Percentiles rank a stretch among this genome's conserved stretches.
Conservation (phyloP, 2,329 filamentous ascomycete species). For the Scedosporium boydii region DNA sequence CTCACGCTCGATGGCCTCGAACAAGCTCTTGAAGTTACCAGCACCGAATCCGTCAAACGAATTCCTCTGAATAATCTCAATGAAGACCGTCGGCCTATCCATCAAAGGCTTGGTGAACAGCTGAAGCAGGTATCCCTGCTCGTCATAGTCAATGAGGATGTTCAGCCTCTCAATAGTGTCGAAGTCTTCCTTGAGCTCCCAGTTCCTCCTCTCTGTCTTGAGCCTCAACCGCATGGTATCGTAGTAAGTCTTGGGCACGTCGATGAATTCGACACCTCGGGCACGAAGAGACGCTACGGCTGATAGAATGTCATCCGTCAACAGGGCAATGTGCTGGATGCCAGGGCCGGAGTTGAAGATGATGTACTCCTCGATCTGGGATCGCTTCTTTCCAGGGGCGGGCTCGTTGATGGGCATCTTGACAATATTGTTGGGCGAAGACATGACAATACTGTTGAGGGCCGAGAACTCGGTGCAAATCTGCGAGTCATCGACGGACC, state of each 20-base stretch:
- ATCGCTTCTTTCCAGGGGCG: slow-evolving; percentile 78
- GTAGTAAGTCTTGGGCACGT: slow-evolving; percentile 82
- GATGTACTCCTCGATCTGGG: slow-evolving; percentile 90
- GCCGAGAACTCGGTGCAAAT: slow-evolving; percentile 91
- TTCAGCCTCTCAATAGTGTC: slow-evolving; percentile 67
- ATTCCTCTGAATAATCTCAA: slow-evolving; percentile 91
- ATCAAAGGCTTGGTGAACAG: slow-evolving; percentile 81
- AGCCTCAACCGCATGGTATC: slow-evolving; percentile 64
- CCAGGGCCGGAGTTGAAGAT: slow-evolving; percentile 83
- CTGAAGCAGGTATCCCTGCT: slow-evolving; percentile 73
- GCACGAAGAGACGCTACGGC: slow-evolving; percentile 70
- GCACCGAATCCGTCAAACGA: slow-evolving; percentile 89
- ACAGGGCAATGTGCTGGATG: slow-evolving; percentile 87
- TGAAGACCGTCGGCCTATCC: slow-evolving; percentile 90
- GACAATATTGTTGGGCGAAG: slow-evolving; percentile 71
- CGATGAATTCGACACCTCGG: slow-evolving; percentile 89
- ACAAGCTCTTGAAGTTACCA: slow-evolving; percentile 90
- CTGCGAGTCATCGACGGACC: slow-evolving; percentile 88
- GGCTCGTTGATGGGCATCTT: slow-evolving; percentile 99
- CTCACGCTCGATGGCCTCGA: slow-evolving; percentile 91
- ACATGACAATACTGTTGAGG: slow-evolving; percentile 84
- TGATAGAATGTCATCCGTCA: slow-evolving; percentile 69
- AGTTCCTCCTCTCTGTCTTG: slow-evolving; percentile 48
- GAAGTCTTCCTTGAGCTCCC: slow-evolving; percentile 69
- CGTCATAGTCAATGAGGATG: slow-evolving; percentile 92